A percentile compares a stretch with the other conserved stretches of the same genome.
Evolutionary conservation across 73 alveolate species (phyloP).

Genomic region (Blepharisma japonicum): DNA sequence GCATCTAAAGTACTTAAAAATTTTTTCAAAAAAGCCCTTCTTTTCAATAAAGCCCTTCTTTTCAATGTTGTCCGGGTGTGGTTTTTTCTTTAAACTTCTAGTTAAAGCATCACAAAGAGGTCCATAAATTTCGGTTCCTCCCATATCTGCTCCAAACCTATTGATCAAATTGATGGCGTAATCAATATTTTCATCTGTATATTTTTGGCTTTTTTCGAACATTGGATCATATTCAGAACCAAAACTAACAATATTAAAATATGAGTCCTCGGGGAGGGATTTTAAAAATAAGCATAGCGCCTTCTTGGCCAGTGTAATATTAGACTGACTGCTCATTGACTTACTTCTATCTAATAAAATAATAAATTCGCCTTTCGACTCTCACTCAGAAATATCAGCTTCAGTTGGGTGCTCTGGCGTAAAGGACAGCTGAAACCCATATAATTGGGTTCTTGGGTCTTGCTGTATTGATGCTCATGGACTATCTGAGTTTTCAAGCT

Average conservation of each 20-base stretch:
- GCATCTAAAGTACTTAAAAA: no score
- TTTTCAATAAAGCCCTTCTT: no score
- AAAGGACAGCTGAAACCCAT: no score
- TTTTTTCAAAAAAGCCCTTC: no score
- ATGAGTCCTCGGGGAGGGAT: constrained; percentile 59
- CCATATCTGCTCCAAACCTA: constrained; percentile 80
- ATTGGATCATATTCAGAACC: constrained; percentile 44
- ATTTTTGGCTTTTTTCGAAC: constrained; percentile 34
- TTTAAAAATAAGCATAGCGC: constrained; percentile 65
- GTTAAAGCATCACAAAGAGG: neutral
- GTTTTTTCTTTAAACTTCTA: constrained; percentile 31
- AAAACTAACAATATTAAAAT: constrained; percentile 70
- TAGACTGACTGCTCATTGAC: constrained; percentile 70
- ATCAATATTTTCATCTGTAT: constrained; percentile 46
- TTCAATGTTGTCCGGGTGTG: no score
- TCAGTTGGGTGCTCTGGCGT: no score
- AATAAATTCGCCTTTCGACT: constrained; percentile 53
- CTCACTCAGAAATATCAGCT: no score
- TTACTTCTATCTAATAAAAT: constrained; percentile 82
- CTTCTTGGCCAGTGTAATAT: constrained; percentile 53
- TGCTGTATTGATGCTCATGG: no score
- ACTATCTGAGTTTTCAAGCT: no score
- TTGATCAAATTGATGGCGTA: constrained; percentile 46
- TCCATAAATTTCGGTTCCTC: constrained; percentile 75
- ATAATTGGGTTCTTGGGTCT: no score